phyloP scores from a whole-genome alignment of 1,284 basidiomycete genomes.

The Moesziomyces sp. region DNA sequence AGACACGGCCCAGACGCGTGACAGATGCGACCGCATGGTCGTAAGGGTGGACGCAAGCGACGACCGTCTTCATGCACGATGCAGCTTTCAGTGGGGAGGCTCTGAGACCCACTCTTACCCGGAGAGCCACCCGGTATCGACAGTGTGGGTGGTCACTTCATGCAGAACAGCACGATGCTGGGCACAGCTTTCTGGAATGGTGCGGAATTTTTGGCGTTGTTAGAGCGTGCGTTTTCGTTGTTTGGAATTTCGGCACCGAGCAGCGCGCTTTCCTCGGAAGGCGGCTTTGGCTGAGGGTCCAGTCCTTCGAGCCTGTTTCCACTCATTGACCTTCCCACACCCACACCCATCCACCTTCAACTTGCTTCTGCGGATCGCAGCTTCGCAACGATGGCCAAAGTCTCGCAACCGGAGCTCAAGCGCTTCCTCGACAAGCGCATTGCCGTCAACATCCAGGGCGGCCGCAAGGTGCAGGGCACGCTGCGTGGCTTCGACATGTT shows the following conservation, averaged over 20 bases:
- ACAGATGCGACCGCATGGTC: too few species aligned
- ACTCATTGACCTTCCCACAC: neutral
- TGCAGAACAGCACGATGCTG: too few species aligned
- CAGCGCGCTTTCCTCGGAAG: neutral
- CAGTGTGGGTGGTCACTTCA: too few species aligned
- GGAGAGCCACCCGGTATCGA: too few species aligned
- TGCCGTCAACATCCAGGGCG: constrained; percentile 93
- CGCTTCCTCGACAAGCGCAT: constrained; percentile 98
- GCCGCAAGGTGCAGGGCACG: constrained; percentile 93
- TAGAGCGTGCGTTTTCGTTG: too few species aligned
- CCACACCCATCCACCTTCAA: neutral
- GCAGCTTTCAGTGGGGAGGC: too few species aligned
- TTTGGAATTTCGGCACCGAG: neutral
- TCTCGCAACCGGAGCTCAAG: constrained; percentile 66
- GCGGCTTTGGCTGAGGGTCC: neutral
- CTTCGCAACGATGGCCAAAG: constrained; percentile 55
- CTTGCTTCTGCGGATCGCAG: neutral
- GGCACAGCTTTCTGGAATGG: too few species aligned
- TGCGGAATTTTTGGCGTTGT: too few species aligned
- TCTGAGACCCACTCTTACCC: too few species aligned
- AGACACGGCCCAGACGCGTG: too few species aligned
- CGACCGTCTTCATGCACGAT: too few species aligned
- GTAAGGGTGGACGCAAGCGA: too few species aligned
- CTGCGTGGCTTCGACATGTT: constrained; percentile 98
- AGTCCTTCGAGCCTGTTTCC: neutral